Evolutionary conservation across 208 protist genomes (phyloP).

Genomic region (Acanthamoeba royreba): DNA sequence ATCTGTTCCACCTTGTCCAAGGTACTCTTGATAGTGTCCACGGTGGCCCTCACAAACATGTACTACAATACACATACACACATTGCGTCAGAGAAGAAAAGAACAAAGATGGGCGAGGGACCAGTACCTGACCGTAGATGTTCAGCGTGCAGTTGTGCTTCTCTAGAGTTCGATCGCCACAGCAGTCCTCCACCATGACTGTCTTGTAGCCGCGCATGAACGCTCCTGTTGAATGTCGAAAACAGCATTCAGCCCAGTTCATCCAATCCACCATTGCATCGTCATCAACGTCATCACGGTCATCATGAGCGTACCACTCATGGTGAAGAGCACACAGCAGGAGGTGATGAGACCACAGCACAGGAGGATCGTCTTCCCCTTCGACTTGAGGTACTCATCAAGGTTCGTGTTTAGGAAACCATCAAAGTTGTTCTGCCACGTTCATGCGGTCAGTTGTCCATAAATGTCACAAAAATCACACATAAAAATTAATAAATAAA

Average conservation of each 20-base stretch:
- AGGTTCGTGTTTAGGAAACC: not conserved
- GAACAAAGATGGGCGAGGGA: not conserved
- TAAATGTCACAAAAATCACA: no score
- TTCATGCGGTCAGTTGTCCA: no score
- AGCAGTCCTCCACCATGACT: not conserved
- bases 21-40: not conserved
- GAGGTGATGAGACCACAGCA: not conserved
- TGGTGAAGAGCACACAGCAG: not conserved
- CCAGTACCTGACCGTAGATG: not conserved
- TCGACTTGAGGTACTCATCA: not conserved
- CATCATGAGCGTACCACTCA: not conserved
- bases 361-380: not conserved
- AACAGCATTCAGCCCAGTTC: not conserved
- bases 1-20: not conserved
- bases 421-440: slow-evolving; percentile 23
- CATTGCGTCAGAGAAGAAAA: not conserved
- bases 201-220: slow-evolving; percentile 7
- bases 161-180: not conserved
- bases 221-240: not conserved
- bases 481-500: not conserved
- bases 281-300: not conserved
- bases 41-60: not conserved
- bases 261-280: not conserved
- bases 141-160: not conserved
- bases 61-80: not conserved